Conservation (phyloP, 2,329 filamentous ascomycete species). For the Penicillium italicum region DNA sequence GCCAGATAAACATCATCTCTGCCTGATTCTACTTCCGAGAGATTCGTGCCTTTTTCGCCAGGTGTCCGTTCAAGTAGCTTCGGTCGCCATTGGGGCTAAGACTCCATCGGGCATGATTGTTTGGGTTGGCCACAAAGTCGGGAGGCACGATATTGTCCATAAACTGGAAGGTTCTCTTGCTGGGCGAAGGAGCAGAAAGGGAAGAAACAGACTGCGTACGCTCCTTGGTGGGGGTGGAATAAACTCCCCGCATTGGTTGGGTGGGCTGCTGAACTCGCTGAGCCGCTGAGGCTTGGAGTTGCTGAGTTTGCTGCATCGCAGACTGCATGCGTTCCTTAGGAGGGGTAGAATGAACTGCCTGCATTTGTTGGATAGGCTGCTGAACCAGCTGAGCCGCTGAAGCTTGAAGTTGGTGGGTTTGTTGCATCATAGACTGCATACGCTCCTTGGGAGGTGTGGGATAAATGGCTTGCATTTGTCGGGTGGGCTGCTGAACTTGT, state of each 20-base stretch:
- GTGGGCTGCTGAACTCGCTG: background rate
- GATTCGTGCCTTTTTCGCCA: slow-evolving; percentile 2
- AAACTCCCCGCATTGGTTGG: background rate
- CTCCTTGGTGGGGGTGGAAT: background rate
- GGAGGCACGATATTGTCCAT: slow-evolving; percentile 13
- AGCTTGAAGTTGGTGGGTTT: background rate
- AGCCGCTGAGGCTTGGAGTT: background rate
- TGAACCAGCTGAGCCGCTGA: background rate
- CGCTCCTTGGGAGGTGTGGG: background rate
- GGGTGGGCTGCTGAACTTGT: background rate
- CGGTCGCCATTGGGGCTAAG: slow-evolving; percentile 12
- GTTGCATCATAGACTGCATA: background rate
- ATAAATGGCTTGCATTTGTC: background rate
- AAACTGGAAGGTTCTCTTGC: slow-evolving; percentile 14
- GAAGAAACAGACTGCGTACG: background rate
- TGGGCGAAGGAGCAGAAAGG: background rate
- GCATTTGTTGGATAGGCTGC: background rate
- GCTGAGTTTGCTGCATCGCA: background rate
- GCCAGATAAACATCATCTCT: background rate
- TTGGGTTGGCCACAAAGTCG: slow-evolving; percentile 24
- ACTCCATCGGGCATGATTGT: slow-evolving; percentile 24
- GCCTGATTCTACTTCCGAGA: background rate
- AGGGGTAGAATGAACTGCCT: background rate
- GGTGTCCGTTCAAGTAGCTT: slow-evolving; percentile 20
- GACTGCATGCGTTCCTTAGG: background rate